Base-by-base conservation (phyloP, 495 filamentous ascomycete species). In the Aspergillus bridgeri region DNA sequence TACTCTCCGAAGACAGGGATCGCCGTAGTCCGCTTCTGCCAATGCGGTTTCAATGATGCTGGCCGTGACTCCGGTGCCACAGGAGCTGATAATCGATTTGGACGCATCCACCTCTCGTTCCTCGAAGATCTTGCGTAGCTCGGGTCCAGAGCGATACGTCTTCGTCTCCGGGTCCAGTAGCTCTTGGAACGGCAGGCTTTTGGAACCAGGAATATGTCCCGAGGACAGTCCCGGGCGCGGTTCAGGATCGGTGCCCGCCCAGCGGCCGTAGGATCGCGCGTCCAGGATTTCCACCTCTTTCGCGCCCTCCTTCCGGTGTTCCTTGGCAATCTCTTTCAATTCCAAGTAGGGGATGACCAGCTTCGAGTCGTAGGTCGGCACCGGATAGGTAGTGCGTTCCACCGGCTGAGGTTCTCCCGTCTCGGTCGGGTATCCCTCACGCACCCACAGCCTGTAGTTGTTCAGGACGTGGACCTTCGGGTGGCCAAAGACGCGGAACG, bases 61-160 rank as follows among this genome's bases (percentile, higher is more conserved):
- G n/a, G 95, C 95, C 3, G 92, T 98, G 42, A 98, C 94, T 23
- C 94, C 94, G 13, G 92, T 97, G 25, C 94, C 94, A 62, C 94
- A 98, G 60, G 81, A 91, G 53, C 80, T 89, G 71, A 98, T 91
- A 58, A 98, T 90, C 8, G 90, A 87, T 66, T 86, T 92, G n/a
- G 79, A 78, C 5, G 88, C 85, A 67, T 96, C 88, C 1, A 98
- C 69, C 9, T 91, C 87, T 59, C 86, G 89, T 13, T 75, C 73
- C 65, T 89, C 75, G 63, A 98, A 92, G n/a, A 97, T 63, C 63
- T 85, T 80, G 61, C 79, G 79, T 50, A 98, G 71, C 69, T 94
- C 79, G 13, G 86, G 80, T 3, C 79, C 75, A 0, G 92, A 77
- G n/a, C 90, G 80, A 54, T 95, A 85, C 0, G 89, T 80, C 72